Percentiles rank a stretch among this genome's conserved stretches.
These are phyloP conservation scores for Pueraria montana DNA, from an alignment of 306 rosid genomes.

Conservation along the genomic window DNA sequence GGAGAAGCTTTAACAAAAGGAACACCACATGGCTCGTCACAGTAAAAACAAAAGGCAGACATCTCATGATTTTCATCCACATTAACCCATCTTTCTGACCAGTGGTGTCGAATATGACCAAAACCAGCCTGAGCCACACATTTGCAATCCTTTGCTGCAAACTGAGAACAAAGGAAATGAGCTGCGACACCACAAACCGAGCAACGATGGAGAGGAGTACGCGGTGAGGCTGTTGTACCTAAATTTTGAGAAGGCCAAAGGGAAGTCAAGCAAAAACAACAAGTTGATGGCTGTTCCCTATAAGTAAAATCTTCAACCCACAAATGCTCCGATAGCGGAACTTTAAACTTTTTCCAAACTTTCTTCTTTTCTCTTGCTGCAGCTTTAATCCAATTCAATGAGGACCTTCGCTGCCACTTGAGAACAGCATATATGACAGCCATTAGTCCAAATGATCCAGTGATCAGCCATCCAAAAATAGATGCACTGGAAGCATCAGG, in stretches of 20 bases:
- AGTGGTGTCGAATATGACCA: slow-evolving; percentile 73
- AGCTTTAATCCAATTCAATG: slow-evolving; percentile 78
- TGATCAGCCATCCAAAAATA: slow-evolving; percentile 69
- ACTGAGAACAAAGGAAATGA: slow-evolving; percentile 76
- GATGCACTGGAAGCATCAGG: slow-evolving; percentile 56
- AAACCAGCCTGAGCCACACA: slow-evolving; percentile 83
- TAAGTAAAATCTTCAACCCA: slow-evolving; percentile 78
- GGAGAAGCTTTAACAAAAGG: slow-evolving; percentile 84
- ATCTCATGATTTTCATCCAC: slow-evolving; percentile 73
- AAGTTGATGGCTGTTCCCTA: slow-evolving; percentile 74
- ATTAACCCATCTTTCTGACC: slow-evolving; percentile 85
- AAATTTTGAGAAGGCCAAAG: slow-evolving; percentile 70
- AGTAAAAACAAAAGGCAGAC: slow-evolving; percentile 70
- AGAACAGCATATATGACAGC: slow-evolving; percentile 68
- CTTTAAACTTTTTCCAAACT: slow-evolving; percentile 76
- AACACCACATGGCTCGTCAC: slow-evolving; percentile 82
- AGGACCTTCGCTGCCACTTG: slow-evolving; percentile 77
- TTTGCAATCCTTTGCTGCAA: slow-evolving; percentile 78
- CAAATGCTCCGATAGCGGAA: slow-evolving; percentile 66
- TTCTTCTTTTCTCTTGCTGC: slow-evolving; percentile 82
- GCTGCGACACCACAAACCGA: slow-evolving; percentile 87
- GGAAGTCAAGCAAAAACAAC: slow-evolving; percentile 80
- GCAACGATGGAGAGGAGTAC: slow-evolving; percentile 77
- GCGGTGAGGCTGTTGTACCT: slow-evolving; percentile 59
- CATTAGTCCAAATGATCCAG: slow-evolving; percentile 73